Evolutionary conservation across 306 rosid genomes (phyloP).

Genomic region (Hylodesmum podocarpum): DNA sequence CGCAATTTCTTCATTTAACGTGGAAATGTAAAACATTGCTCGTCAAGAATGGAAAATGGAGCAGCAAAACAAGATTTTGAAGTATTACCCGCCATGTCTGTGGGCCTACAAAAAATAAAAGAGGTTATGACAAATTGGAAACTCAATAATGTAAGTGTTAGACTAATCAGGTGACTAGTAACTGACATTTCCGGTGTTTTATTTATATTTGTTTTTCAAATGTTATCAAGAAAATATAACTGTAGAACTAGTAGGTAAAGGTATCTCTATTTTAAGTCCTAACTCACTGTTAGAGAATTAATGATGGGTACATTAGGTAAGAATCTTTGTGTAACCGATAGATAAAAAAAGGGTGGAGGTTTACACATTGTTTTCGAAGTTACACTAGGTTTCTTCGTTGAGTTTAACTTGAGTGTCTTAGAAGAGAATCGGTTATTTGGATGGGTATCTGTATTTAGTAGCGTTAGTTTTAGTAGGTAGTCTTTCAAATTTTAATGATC

Average conservation of each 20-base stretch:
- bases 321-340: neutral
- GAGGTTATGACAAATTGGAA: neutral
- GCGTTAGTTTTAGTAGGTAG: conserved; percentile 36
- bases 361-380: conserved; percentile 34
- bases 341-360: conserved; percentile 18
- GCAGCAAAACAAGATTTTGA: neutral
- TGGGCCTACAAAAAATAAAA: neutral
- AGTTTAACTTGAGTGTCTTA: conserved; percentile 20
- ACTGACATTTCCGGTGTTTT: neutral
- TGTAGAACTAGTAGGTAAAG: neutral
- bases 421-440: conserved; percentile 17
- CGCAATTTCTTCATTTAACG: too few relatives aligned
- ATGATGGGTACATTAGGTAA: neutral
- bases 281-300: neutral
- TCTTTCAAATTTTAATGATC: conserved; percentile 30
- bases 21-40: neutral
- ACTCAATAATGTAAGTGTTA: neutral
- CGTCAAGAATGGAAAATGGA: neutral
- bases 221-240: neutral
- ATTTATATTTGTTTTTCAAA: neutral
- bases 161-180: neutral
- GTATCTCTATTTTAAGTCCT: neutral
- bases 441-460: conserved; percentile 12
- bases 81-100: neutral
- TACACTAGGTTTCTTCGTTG: neutral